Percentiles rank a stretch among this genome's conserved stretches.
These are phyloP conservation scores for Paecilomyces fulvus DNA, from an alignment of 2,329 filamentous ascomycete genomes.

Conservation along the genomic window DNA sequence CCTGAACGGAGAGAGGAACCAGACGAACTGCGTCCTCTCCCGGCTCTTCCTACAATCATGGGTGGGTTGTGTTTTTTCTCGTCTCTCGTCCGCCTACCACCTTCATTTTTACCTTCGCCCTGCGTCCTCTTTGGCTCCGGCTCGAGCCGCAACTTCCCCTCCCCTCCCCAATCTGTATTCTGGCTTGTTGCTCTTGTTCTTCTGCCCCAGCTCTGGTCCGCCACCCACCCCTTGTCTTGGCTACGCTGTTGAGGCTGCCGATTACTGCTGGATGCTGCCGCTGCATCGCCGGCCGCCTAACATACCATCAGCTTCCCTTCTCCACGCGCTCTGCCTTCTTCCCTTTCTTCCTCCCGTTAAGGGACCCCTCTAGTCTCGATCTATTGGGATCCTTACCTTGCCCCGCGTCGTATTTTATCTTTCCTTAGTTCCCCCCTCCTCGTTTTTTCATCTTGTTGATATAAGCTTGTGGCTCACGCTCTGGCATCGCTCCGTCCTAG, in stretches of 20 bases:
- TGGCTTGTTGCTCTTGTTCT: constrained; percentile 2
- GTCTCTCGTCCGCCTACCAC: constrained; percentile 10
- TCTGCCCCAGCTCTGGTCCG: constrained; percentile 7
- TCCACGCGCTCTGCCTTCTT: constrained; percentile 9
- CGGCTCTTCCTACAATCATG: constrained; percentile 13
- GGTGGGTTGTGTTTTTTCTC: constrained; percentile 11
- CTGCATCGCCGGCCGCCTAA: constrained; percentile 1
- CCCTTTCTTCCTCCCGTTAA: constrained; percentile 4
- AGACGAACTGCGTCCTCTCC: constrained; percentile 6
- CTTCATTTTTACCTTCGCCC: constrained; percentile 1
- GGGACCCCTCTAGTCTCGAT: constrained; percentile 6
- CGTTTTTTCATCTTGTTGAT: constrained; percentile 1
- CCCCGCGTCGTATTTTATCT: constrained; percentile 1
- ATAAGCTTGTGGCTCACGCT: constrained; percentile 11
- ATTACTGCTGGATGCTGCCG: constrained; percentile 4
- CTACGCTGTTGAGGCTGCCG: constrained; percentile 8
- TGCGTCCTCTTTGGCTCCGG: background rate
- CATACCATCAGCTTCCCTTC: constrained; percentile 6
- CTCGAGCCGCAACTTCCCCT: constrained; percentile 7
- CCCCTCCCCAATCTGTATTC: constrained; percentile 1
- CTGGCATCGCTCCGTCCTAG: constrained; percentile 9
- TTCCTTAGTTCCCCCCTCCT: constrained; percentile 1
- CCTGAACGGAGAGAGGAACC: constrained; percentile 8
- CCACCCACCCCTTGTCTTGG: constrained; percentile 16
- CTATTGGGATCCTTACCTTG: background rate